A percentile compares a stretch with the other conserved stretches of the same genome.
These are phyloP conservation scores for Dactylella cylindrospora DNA, from an alignment of 2,329 filamentous ascomycete genomes.

Conservation along the genomic window DNA sequence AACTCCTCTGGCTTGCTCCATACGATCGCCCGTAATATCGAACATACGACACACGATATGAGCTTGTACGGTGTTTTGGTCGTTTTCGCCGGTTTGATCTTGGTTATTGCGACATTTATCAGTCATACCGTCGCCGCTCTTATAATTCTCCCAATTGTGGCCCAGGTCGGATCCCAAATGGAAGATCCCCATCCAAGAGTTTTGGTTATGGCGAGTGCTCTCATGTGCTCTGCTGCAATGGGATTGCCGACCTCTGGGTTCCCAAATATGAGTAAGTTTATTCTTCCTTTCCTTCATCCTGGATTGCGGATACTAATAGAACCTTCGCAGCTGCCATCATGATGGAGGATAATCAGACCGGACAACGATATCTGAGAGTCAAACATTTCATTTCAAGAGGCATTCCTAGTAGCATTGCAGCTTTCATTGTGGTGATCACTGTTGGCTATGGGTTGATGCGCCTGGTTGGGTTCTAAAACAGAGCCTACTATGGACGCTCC, in stretches of 20 bases:
- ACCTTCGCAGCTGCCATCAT: slow-evolving; percentile 78
- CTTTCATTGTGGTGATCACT: slow-evolving; percentile 78
- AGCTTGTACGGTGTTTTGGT: slow-evolving; percentile 83
- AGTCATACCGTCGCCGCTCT: slow-evolving; percentile 94
- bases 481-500: too few species aligned
- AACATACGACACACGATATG: slow-evolving; percentile 70
- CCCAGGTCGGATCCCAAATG: slow-evolving; percentile 81
- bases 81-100: slow-evolving; percentile 78
- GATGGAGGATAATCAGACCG: slow-evolving; percentile 92
- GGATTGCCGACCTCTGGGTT: slow-evolving; percentile 93
- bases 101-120: slow-evolving; percentile 96
- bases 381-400: slow-evolving; percentile 95
- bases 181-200: slow-evolving; percentile 88
- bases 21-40: slow-evolving; percentile 79
- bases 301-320: slow-evolving; percentile 37
- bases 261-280: slow-evolving; percentile 94
- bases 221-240: slow-evolving; percentile 99
- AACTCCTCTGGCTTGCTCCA: slow-evolving; percentile 89
- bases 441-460: slow-evolving; percentile 90
- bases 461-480: slow-evolving; percentile 66
- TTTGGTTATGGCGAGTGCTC: slow-evolving; percentile 75
- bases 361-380: slow-evolving; percentile 63
- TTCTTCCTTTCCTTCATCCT: not conserved
- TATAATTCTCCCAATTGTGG: slow-evolving; percentile 88
- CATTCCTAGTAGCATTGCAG: slow-evolving; percentile 79